phyloP scores from a whole-genome alignment of 2,329 filamentous ascomycete genomes.

The Dothistroma septosporum region DNA sequence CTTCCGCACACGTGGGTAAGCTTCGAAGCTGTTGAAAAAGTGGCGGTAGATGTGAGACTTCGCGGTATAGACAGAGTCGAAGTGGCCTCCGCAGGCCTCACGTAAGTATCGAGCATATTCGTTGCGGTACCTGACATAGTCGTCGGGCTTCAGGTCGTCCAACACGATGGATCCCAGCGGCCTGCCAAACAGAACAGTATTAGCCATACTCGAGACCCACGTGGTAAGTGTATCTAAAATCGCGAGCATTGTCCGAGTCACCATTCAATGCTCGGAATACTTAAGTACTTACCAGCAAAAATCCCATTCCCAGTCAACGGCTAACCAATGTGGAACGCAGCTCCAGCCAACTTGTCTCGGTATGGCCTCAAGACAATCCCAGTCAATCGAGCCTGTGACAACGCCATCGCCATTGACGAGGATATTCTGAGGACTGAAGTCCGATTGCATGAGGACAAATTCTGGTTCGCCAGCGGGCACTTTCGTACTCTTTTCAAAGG shows the following conservation, averaged over 20 bases:
- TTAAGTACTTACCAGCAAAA: conserved; percentile 3
- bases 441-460: conserved; percentile 21
- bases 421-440: conserved; percentile 23
- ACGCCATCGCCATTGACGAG: conserved; percentile 13
- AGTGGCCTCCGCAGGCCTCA: conserved; percentile 10
- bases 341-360: conserved; percentile 19
- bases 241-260: too few species aligned
- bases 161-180: conserved; percentile 4
- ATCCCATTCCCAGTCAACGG: conserved; percentile 15
- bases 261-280: too few species aligned
- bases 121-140: conserved; percentile 15
- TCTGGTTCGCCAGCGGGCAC: conserved; percentile 8
- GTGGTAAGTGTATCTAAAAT: too few species aligned
- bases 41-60: conserved; percentile 21
- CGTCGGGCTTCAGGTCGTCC: conserved; percentile 10
- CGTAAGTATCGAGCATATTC: conserved; percentile 17
- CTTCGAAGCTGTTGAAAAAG: conserved; percentile 13
- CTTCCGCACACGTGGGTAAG: conserved; percentile 12
- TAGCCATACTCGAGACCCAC: too few species aligned
- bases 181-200: not conserved
- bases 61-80: conserved; percentile 14
- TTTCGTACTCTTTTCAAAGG: conserved; percentile 14
- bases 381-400: conserved; percentile 20
- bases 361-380: conserved; percentile 20
- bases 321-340: conserved; percentile 16